phyloP scores from a whole-genome alignment of 2,329 filamentous ascomycete species.

The Neonectria faginata region DNA sequence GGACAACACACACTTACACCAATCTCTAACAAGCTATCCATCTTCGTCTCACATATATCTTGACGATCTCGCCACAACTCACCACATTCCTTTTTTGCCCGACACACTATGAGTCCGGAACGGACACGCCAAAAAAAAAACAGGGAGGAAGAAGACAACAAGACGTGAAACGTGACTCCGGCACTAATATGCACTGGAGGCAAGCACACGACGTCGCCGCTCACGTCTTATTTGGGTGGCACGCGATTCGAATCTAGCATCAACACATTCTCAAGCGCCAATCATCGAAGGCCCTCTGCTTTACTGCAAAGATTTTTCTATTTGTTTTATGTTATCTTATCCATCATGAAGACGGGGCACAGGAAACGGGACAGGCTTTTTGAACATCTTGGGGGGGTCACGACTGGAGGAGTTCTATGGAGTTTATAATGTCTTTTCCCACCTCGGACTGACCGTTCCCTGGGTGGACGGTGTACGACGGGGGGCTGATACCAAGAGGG shows the following conservation, averaged over 20 bases:
- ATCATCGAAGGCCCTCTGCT: conserved; percentile 31
- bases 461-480: conserved; percentile 39
- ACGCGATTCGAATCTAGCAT: conserved; percentile 22
- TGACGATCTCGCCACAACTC: conserved; percentile 40
- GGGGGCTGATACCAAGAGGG: conserved; percentile 46
- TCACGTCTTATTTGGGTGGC: conserved; percentile 21
- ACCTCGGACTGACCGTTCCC: conserved; percentile 42
- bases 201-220: conserved; percentile 22
- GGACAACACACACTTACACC: conserved; percentile 22
- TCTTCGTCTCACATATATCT: conserved; percentile 20
- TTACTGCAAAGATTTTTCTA: conserved; percentile 28
- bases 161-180: conserved; percentile 22
- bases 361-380: conserved; percentile 34
- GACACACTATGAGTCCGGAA: conserved; percentile 33
- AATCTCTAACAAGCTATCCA: conserved; percentile 20
- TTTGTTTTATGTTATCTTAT: conserved; percentile 25
- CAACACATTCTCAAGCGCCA: conserved; percentile 23
- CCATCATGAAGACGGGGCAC: conserved; percentile 37
- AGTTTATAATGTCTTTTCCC: conserved; percentile 40
- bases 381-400: conserved; percentile 36
- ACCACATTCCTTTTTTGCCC: conserved; percentile 43
- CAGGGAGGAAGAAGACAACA: conserved; percentile 31
- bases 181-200: conserved; percentile 31
- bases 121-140: conserved; percentile 33
- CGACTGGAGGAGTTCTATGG: conserved; percentile 45